Evolutionary conservation across 2,329 filamentous ascomycete species (phyloP).

Genomic region (Aureobasidium sp.): DNA sequence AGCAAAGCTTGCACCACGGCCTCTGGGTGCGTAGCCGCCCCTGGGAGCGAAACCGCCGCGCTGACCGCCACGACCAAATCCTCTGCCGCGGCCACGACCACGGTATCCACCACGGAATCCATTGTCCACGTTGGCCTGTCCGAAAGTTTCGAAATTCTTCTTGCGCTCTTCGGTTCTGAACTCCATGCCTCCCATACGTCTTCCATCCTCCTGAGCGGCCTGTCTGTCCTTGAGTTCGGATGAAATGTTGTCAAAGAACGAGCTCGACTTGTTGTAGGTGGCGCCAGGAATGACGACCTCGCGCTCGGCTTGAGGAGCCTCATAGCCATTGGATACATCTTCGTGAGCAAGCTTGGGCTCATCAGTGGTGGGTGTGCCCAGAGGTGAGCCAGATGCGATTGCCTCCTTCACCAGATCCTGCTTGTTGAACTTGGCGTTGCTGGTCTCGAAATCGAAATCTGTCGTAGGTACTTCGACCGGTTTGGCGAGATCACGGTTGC

Average conservation of each 20-base stretch:
- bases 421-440: slow-evolving; percentile 87
- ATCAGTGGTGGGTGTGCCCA: slow-evolving; percentile 46
- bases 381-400: slow-evolving; percentile 67
- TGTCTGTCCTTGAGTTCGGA: slow-evolving; percentile 86
- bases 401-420: slow-evolving; percentile 83
- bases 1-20: slow-evolving; percentile 6
- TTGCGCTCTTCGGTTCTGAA: slow-evolving; percentile 90
- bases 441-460: slow-evolving; percentile 84
- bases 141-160: slow-evolving; percentile 96
- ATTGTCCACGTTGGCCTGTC: slow-evolving; percentile 85
- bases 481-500: slow-evolving; percentile 34
- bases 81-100: slow-evolving; percentile 69
- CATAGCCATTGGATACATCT: slow-evolving; percentile 31
- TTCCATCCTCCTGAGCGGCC: slow-evolving; percentile 56
- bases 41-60: slow-evolving; percentile 4
- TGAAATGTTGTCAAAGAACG: slow-evolving; percentile 98
- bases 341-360: slow-evolving; percentile 23
- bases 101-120: slow-evolving; percentile 68
- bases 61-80: slow-evolving; percentile 37
- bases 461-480: slow-evolving; percentile 78
- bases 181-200: slow-evolving; percentile 61
- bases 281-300: slow-evolving; percentile 39
- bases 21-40: not conserved
- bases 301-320: slow-evolving; percentile 30
- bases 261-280: slow-evolving; percentile 75